Evolutionary conservation across 495 filamentous ascomycete species (phyloP).

Genomic region (Trypethelium eluteriae): DNA sequence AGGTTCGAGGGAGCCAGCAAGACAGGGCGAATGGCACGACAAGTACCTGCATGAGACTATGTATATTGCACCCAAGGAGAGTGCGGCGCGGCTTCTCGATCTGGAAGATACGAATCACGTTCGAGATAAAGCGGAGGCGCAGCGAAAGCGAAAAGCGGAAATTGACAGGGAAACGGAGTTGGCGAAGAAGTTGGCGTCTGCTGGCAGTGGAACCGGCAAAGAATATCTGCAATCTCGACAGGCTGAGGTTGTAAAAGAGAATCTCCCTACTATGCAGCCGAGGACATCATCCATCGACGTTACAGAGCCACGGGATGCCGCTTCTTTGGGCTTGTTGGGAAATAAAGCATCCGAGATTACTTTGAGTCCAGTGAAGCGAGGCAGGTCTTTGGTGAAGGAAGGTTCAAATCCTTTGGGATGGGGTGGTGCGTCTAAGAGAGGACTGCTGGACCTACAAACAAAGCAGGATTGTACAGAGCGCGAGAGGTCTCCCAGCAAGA

Average conservation of each 20-base stretch:
- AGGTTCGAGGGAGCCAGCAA: conserved; percentile 34
- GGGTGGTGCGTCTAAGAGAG: conserved; percentile 33
- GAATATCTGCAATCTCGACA: conserved; percentile 58
- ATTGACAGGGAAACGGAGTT: conserved; percentile 78
- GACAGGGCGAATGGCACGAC: conserved; percentile 52
- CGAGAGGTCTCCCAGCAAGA: conserved; percentile 30
- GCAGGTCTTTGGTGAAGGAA: conserved; percentile 22
- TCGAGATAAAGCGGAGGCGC: conserved; percentile 54
- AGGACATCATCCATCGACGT: conserved; percentile 15
- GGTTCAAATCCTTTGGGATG: conserved; percentile 39
- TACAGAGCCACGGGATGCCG: conserved; percentile 37
- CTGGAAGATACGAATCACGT: conserved; percentile 47
- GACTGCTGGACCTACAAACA: conserved; percentile 19
- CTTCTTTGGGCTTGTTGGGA: conserved; percentile 49
- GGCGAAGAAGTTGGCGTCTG: conserved; percentile 56
- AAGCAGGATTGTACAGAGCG: conserved; percentile 21
- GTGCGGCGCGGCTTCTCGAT: conserved; percentile 60
- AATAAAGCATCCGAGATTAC: conserved; percentile 52
- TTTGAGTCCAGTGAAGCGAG: conserved; percentile 62
- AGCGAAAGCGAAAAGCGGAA: conserved; percentile 60
- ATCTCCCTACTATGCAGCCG: conserved; percentile 4
- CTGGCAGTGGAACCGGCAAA: conserved; percentile 60
- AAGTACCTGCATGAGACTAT: conserved; percentile 29
- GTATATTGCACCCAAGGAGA: conserved; percentile 32
- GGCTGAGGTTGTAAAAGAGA: not conserved